phyloP scores from a whole-genome alignment of 2,329 filamentous ascomycete species.

The Fusarium dimerum region DNA sequence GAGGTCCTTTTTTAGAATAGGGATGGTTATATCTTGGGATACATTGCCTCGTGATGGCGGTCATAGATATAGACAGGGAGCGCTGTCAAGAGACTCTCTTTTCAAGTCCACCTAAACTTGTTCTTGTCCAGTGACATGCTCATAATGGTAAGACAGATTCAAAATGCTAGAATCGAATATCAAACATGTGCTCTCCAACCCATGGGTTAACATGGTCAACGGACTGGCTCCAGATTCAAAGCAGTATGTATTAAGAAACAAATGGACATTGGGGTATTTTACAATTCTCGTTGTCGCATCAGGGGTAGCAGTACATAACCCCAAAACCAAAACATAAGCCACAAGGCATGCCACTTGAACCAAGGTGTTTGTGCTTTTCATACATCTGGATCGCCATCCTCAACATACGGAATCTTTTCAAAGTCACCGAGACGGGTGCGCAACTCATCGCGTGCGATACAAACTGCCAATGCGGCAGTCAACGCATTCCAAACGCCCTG shows the following conservation, averaged over 20 bases:
- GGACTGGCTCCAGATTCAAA: too few species aligned
- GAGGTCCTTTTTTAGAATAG: slow-evolving; percentile 18
- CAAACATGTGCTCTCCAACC: too few species aligned
- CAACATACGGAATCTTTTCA: slow-evolving; percentile 27
- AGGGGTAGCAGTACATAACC: neutral
- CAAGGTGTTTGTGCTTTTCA: slow-evolving; percentile 18
- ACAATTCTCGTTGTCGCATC: too few species aligned
- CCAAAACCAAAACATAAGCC: too few species aligned
- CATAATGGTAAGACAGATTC: too few species aligned
- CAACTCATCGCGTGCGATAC: slow-evolving; percentile 43
- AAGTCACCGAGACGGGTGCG: slow-evolving; percentile 38
- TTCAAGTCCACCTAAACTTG: neutral
- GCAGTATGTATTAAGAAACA: too few species aligned
- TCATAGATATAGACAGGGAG: slow-evolving; percentile 29
- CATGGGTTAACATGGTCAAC: too few species aligned
- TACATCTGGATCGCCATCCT: slow-evolving; percentile 42
- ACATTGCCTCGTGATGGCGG: slow-evolving; percentile 19
- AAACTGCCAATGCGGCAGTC: slow-evolving; percentile 42
- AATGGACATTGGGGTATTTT: too few species aligned
- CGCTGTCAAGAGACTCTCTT: slow-evolving; percentile 27
- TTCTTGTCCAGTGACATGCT: too few species aligned
- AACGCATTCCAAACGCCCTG: slow-evolving; percentile 49
- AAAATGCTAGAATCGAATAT: too few species aligned
- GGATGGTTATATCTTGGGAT: slow-evolving; percentile 23
- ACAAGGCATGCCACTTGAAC: neutral